phyloP scores from a whole-genome alignment of 2,329 filamentous ascomycete genomes.

The Rosellinia necatrix region DNA sequence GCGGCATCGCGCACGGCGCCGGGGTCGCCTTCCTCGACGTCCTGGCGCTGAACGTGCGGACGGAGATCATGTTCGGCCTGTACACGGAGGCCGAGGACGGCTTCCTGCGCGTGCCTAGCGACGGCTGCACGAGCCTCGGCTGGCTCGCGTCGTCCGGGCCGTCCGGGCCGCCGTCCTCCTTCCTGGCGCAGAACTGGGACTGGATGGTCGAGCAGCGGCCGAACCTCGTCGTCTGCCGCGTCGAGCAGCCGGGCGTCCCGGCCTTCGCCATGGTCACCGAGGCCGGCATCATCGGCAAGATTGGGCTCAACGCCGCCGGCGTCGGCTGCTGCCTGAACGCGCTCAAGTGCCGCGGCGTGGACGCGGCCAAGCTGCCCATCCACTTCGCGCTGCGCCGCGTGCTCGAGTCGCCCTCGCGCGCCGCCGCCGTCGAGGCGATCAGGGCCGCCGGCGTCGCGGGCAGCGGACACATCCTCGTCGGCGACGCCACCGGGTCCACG shows the following conservation, averaged over 20 bases:
- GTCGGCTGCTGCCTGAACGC: conserved; percentile 67
- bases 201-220: conserved; percentile 57
- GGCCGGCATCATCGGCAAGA: conserved; percentile 66
- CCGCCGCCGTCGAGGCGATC: conserved; percentile 51
- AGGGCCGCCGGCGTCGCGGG: conserved; percentile 51
- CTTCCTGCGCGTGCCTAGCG: conserved; percentile 38
- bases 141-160: conserved; percentile 44
- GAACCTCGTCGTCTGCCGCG: conserved; percentile 55
- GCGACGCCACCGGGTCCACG: conserved; percentile 47
- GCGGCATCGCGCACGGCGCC: conserved; percentile 59
- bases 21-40: conserved; percentile 52
- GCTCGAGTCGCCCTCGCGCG: conserved; percentile 55
- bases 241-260: conserved; percentile 47
- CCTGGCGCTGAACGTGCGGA: conserved; percentile 62
- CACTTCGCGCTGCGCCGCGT: conserved; percentile 62
- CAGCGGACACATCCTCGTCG: conserved; percentile 56
- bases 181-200: conserved; percentile 64
- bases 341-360: conserved; percentile 60
- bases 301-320: conserved; percentile 63
- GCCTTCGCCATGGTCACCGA: conserved; percentile 62
- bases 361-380: conserved; percentile 57
- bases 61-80: conserved; percentile 61
- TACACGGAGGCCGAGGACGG: conserved; percentile 43
- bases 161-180: too few relatives aligned
- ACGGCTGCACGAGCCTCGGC: conserved; percentile 60